Evolutionary conservation across 1,284 basidiomycete species (phyloP).

Genomic region (Apiotrichum sp.): DNA sequence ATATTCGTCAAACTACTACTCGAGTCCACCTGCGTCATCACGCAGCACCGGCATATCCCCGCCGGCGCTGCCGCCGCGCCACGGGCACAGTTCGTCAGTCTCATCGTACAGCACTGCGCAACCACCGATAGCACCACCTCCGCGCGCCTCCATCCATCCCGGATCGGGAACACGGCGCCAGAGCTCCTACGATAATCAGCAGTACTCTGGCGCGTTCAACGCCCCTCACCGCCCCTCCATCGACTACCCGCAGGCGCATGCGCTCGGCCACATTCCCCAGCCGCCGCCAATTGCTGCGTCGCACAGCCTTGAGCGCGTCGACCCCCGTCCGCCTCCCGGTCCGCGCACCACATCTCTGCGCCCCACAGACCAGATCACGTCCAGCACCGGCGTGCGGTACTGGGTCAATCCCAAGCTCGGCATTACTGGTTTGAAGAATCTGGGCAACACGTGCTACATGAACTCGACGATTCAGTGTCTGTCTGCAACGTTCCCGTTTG

Average conservation of each 20-base stretch:
- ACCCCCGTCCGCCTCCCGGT: constrained; percentile 52
- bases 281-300: constrained; percentile 70
- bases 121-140: constrained; percentile 55
- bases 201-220: constrained; percentile 52
- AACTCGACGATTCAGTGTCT: constrained; percentile 96
- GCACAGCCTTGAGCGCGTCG: constrained; percentile 61
- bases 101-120: constrained; percentile 21
- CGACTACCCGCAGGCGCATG: constrained; percentile 69
- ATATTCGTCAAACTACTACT: background rate
- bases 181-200: constrained; percentile 62
- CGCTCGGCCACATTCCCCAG: constrained; percentile 56
- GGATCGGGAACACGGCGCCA: constrained; percentile 60
- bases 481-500: constrained; percentile 82
- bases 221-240: constrained; percentile 48
- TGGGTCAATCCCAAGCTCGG: constrained; percentile 75
- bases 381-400: constrained; percentile 47
- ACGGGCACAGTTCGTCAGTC: constrained; percentile 9
- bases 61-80: constrained; percentile 1
- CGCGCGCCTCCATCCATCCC: constrained; percentile 65
- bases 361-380: constrained; percentile 4
- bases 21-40: background rate
- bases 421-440: constrained; percentile 82
- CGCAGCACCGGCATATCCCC: constrained; percentile 2
- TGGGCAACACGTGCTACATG: constrained; percentile 96
- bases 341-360: constrained; percentile 16